Percentiles rank a stretch among this genome's conserved stretches.
These are phyloP conservation scores for Cercospora zeae-maydis DNA, from an alignment of 2,329 filamentous ascomycete genomes.

Conservation along the genomic window DNA sequence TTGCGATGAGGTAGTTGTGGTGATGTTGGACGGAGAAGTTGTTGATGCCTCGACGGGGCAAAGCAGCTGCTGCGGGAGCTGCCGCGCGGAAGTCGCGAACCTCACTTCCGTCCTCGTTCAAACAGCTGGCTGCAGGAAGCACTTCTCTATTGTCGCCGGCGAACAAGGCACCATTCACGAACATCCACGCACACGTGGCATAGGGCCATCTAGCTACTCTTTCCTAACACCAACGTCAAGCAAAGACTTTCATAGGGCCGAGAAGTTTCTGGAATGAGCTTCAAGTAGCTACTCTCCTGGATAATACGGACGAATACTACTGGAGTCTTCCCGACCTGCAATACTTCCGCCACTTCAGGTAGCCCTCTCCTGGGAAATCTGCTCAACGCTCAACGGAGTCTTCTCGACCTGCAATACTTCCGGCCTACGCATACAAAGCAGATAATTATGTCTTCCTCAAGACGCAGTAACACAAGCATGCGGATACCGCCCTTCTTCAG, in stretches of 20 bases:
- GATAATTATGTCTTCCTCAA: conserved; percentile 27
- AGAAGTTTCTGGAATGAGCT: neutral
- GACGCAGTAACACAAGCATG: conserved; percentile 42
- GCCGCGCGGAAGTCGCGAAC: conserved; percentile 1
- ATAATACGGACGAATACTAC: neutral
- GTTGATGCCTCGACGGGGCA: neutral
- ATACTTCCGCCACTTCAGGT: neutral
- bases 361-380: no score
- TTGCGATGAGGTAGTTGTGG: neutral
- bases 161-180: neutral
- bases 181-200: neutral
- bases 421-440: neutral
- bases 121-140: neutral
- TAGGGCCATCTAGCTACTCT: neutral
- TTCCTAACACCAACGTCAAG: neutral
- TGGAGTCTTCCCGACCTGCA: neutral
- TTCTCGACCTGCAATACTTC: neutral
- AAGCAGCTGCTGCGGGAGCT: neutral
- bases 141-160: neutral
- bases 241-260: neutral
- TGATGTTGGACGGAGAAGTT: neutral
- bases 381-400: neutral
- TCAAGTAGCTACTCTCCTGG: neutral
- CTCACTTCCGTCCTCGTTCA: conserved; percentile 3
- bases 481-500: conserved; percentile 66